Evolutionary conservation across 2,329 filamentous ascomycete species (phyloP).

Genomic region (Claviceps purpurea): DNA sequence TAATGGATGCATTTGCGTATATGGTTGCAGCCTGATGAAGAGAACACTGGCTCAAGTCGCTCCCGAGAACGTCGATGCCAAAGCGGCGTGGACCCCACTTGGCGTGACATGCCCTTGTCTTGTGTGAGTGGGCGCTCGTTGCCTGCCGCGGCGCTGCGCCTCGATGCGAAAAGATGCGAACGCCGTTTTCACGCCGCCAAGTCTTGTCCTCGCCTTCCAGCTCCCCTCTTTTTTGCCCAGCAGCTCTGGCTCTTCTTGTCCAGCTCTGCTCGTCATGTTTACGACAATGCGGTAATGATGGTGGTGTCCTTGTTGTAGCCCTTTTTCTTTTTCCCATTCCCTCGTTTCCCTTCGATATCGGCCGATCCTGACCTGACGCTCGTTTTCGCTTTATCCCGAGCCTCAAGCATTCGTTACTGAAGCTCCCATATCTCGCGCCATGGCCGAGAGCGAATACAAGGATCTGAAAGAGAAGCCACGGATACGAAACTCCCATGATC

Average conservation of each 20-base stretch:
- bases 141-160: not conserved
- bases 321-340: not conserved
- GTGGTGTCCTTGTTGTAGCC: not conserved
- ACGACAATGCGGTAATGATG: not conserved
- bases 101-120: not conserved
- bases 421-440: not conserved
- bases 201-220: not conserved
- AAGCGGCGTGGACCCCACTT: not conserved
- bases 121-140: not conserved
- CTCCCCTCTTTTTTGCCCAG: too few relatives aligned
- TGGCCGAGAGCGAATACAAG: conserved; percentile 2
- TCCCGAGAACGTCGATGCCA: not conserved
- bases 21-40: too few relatives aligned
- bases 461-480: conserved; percentile 2
- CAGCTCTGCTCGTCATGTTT: not conserved
- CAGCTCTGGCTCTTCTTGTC: not conserved
- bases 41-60: not conserved
- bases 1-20: too few relatives aligned
- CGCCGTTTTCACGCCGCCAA: not conserved
- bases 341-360: not conserved
- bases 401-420: not conserved
- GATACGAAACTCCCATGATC: not conserved
- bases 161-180: not conserved
- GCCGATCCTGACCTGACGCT: not conserved
- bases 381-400: not conserved